A percentile compares a stretch with the other conserved stretches of the same genome.
These are phyloP conservation scores for Erythrophleum ivorense DNA, from an alignment of 331 rosid genomes.

Conservation along the genomic window DNA sequence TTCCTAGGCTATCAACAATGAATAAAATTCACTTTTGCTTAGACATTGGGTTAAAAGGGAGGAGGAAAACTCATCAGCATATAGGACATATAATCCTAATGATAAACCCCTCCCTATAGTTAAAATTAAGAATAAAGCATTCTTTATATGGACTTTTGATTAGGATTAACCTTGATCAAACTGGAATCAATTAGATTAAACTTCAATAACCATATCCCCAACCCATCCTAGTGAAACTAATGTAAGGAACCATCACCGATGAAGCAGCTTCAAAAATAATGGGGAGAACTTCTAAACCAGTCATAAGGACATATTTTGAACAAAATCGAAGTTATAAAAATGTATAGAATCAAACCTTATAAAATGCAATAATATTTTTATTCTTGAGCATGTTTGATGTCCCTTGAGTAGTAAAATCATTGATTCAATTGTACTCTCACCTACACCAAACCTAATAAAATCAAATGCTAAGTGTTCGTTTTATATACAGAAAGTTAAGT, in stretches of 20 bases:
- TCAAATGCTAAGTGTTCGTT: too few relatives aligned
- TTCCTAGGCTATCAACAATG: not conserved
- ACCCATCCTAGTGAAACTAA: not conserved
- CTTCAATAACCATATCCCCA: not conserved
- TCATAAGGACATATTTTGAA: not conserved
- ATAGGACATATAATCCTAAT: not conserved
- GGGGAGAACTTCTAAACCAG: not conserved
- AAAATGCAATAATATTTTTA: slow-evolving; percentile 68
- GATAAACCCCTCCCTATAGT: not conserved
- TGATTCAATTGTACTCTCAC: slow-evolving; percentile 84
- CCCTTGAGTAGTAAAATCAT: slow-evolving; percentile 66
- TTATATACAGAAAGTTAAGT: too few relatives aligned
- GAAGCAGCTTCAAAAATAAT: not conserved
- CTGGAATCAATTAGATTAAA: not conserved
- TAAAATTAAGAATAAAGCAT: not conserved
- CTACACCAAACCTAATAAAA: slow-evolving; percentile 34
- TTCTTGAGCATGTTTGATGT: slow-evolving; percentile 67
- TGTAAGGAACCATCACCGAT: not conserved
- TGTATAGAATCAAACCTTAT: slow-evolving; percentile 55
- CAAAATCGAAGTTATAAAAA: not conserved
- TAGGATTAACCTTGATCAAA: not conserved
- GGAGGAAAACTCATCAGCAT: not conserved
- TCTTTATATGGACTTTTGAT: not conserved
- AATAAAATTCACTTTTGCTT: not conserved
- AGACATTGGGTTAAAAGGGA: not conserved